Base-by-base conservation (phyloP, 208 protist genomes). In the Trypanosoma vivax region DNA sequence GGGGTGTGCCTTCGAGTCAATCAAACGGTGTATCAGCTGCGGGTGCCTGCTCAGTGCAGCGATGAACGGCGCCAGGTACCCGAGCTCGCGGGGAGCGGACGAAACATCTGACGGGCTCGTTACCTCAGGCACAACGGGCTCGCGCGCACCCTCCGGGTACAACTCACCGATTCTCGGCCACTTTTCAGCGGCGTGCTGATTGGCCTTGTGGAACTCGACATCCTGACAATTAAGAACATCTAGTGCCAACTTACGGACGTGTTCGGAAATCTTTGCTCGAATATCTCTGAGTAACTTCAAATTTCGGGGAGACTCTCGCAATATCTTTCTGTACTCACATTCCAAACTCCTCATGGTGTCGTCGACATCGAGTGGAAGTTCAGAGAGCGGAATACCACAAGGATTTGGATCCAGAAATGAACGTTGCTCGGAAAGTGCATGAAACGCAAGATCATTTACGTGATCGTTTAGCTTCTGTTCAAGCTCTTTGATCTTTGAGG, bases 1-100 rank as follows among this genome's bases (percentile, higher is more conserved):
- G 16, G 79, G 79, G 28, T 73, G 60, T 39, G 55, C 64, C 47
- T 77, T 75, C 11, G 68, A 79, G 2, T 60, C 78, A 14, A 94
- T 67, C 31, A 94, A 53, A 24, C 74, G 82, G 54, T 81, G 65
- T 39, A 94, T 59, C 39, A 90, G 65, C 18, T 79, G 63, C 2
- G 81, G 79, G 47, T 86, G 60, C 3, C 71, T 67, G 28, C 71
- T 58, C 3, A 93, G 64, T 5, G 86, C 86, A 27, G 82, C 65
- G 31, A 93, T 65, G 51, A 93, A 93, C 9, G 86, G 82, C 29
- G 68, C 79, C 16, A 93, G 38, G 54, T 83, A 93, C 55, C 82
- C 76, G 0, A 59, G 47, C 29, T 85, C 76, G 4, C 59, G 38
- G 11, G 67, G 63, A 2, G 73, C 75, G 0, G 82, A 84, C 21